Conservation (phyloP, 768 basidiomycete species). For the Termitomyces sp. region DNA sequence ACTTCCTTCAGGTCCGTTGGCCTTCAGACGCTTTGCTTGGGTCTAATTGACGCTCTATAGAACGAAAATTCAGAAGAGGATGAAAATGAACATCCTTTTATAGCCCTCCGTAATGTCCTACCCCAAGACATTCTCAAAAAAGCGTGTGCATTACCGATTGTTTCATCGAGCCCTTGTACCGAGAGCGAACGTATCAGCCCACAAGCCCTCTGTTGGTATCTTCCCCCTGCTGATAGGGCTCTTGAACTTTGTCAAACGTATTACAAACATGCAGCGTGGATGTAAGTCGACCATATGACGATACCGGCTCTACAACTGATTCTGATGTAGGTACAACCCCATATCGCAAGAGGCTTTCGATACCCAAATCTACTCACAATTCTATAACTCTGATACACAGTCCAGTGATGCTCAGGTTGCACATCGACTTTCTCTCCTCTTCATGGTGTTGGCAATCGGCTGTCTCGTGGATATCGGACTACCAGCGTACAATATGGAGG, state of each 20-base stretch:
- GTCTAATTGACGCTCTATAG: conserved; percentile 28
- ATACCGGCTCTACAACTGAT: background rate
- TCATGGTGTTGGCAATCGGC: conserved; percentile 64
- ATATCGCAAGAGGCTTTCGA: conserved; percentile 57
- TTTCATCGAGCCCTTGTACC: conserved; percentile 28
- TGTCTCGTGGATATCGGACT: conserved; percentile 53
- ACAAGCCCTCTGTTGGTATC: conserved; percentile 61
- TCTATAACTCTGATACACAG: conserved; percentile 44
- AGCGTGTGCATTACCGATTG: conserved; percentile 65
- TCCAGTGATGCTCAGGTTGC: conserved; percentile 46
- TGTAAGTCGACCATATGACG: conserved; percentile 35
- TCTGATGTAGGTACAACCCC: conserved; percentile 56
- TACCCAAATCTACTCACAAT: conserved; percentile 50
- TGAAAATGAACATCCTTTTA: conserved; percentile 41
- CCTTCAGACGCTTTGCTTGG: background rate
- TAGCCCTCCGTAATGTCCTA: conserved; percentile 48
- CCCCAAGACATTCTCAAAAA: conserved; percentile 58
- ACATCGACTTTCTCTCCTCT: conserved; percentile 61
- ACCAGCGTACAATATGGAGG: conserved; percentile 58
- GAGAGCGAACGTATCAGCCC: conserved; percentile 42
- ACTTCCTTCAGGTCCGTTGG: conserved; percentile 58
- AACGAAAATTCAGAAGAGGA: conserved; percentile 58
- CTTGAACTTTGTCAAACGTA: conserved; percentile 56
- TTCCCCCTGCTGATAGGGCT: conserved; percentile 57
- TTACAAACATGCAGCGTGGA: conserved; percentile 65